Conservation (phyloP, 164 flowering plant species). For the Aristolochia fimbriata region DNA sequence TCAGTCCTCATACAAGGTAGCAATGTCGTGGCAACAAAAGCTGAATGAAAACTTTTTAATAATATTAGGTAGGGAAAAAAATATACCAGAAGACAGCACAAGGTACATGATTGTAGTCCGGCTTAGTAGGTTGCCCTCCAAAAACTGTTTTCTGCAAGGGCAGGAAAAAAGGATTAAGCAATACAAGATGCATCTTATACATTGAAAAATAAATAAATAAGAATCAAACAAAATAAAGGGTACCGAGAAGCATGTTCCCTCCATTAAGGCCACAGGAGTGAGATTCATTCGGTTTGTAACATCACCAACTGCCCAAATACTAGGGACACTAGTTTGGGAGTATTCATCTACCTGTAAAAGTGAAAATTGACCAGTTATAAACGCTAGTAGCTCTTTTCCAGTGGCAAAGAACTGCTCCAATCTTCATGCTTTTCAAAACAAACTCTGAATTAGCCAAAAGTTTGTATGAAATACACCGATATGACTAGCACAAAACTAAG, state of each 20-base stretch:
- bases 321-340: conserved; percentile 73
- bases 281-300: conserved; percentile 84
- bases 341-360: conserved; percentile 70
- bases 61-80: background rate
- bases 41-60: background rate
- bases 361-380: background rate
- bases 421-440: too few species aligned
- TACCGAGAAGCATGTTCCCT: conserved; percentile 45
- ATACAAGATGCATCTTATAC: too few species aligned
- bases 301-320: conserved; percentile 99
- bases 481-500: too few species aligned
- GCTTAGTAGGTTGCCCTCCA: conserved; percentile 60
- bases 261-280: conserved; percentile 90
- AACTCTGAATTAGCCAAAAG: too few species aligned
- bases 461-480: too few species aligned
- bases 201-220: background rate
- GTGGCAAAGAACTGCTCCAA: too few species aligned
- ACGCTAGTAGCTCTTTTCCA: too few species aligned
- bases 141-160: conserved; percentile 73
- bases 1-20: too few species aligned
- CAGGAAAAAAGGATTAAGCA: conserved; percentile 1
- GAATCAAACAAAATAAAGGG: background rate
- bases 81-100: conserved; percentile 85
- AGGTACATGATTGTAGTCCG: conserved; percentile 66
- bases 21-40: too few species aligned